Evolutionary conservation across 805 yeast species (phyloP).

Genomic region (Hyphopichia homilentoma): DNA sequence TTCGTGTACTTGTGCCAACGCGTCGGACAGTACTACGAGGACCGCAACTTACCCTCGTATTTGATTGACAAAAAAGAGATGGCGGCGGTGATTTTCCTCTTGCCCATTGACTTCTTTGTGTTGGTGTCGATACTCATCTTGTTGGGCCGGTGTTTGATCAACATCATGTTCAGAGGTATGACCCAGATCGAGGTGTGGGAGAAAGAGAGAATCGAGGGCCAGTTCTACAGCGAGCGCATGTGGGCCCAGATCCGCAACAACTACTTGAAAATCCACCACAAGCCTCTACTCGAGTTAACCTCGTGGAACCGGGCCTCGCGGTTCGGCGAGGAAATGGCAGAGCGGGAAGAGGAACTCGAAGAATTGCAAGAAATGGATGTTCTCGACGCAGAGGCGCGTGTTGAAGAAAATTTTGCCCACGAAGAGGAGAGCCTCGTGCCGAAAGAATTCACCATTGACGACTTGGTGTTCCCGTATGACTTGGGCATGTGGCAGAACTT

Average conservation of each 20-base stretch:
- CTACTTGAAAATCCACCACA: conserved; percentile 37
- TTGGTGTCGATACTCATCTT: conserved; percentile 56
- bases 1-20: conserved; percentile 39
- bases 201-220: conserved; percentile 69
- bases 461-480: conserved; percentile 82
- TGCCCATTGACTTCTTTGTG: conserved; percentile 58
- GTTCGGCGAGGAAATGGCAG: conserved; percentile 11
- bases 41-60: conserved; percentile 53
- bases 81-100: conserved; percentile 48
- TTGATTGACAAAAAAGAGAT: conserved; percentile 51
- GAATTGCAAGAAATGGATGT: conserved; percentile 1
- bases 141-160: conserved; percentile 55
- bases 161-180: conserved; percentile 59
- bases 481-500: conserved; percentile 57
- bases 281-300: conserved; percentile 40
- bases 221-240: conserved; percentile 52
- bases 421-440: conserved; percentile 22
- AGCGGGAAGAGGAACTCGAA: conserved; percentile 4
- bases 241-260: conserved; percentile 48
- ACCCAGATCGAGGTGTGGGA: conserved; percentile 96
- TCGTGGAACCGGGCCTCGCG: conserved; percentile 40
- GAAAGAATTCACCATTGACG: conserved; percentile 49
- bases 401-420: neutral
- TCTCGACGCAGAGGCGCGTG: too few species aligned
- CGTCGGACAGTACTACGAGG: conserved; percentile 41